Conservation (phyloP, 1,139 yeast species). For the Geotrichum carabidarum region DNA sequence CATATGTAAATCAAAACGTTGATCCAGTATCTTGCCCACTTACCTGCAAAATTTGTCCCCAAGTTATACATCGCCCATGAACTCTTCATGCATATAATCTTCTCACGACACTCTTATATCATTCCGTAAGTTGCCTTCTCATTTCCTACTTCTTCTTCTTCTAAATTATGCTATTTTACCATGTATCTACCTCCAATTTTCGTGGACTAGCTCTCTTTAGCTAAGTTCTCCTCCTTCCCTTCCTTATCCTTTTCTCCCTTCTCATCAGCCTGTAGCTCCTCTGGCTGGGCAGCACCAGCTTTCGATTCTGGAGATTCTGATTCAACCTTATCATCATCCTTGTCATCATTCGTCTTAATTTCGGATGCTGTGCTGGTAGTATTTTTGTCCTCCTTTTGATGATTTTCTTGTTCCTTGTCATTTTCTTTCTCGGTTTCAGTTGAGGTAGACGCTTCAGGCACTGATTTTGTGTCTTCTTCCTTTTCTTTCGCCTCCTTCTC, state of each 20-base stretch:
- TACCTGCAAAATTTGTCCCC: no score
- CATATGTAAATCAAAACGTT: background rate
- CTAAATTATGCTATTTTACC: no score
- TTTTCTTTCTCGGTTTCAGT: constrained; percentile 1
- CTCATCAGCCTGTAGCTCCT: constrained; percentile 1
- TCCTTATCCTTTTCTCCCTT: constrained; percentile 9
- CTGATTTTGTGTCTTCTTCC: constrained; percentile 11
- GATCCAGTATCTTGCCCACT: no score
- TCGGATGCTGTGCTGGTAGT: no score
- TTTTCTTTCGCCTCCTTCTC: constrained; percentile 17
- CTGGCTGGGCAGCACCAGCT: background rate
- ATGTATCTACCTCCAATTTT: no score
- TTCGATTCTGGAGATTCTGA: background rate
- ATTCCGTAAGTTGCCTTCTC: no score
- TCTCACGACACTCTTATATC: no score
- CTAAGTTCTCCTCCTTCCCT: constrained; percentile 1
- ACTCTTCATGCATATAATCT: no score
- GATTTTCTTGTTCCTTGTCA: constrained; percentile 11
- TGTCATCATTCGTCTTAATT: background rate
- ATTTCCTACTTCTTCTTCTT: no score
- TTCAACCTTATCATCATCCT: constrained; percentile 1
- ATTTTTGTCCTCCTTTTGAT: no score
- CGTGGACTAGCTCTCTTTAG: no score
- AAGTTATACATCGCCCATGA: no score
- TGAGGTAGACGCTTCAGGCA: constrained; percentile 4